Evolutionary conservation across 768 basidiomycete species (phyloP).

Genomic region (Leccinum variicolor): DNA sequence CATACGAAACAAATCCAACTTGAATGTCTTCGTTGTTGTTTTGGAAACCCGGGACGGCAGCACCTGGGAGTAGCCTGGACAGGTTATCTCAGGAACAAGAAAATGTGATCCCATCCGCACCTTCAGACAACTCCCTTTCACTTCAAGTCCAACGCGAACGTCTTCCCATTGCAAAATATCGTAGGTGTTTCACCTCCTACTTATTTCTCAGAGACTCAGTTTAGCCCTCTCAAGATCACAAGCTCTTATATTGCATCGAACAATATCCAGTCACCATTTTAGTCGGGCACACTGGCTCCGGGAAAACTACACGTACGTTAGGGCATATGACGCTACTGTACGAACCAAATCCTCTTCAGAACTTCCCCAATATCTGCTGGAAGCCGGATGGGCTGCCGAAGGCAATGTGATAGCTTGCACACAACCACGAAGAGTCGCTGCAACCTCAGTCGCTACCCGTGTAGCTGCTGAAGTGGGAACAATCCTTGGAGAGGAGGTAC

Average conservation of each 20-base stretch:
- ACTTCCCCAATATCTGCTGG: slow-evolving; percentile 90
- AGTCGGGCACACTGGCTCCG: slow-evolving; percentile 94
- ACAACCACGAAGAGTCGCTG: slow-evolving; percentile 90
- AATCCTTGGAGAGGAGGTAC: slow-evolving; percentile 83
- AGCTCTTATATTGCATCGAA: slow-evolving; percentile 81
- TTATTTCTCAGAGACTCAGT: not conserved
- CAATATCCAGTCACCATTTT: slow-evolving; percentile 81
- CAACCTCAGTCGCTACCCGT: slow-evolving; percentile 88
- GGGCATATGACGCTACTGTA: not conserved
- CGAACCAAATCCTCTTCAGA: slow-evolving; percentile 45
- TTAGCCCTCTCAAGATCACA: slow-evolving; percentile 50
- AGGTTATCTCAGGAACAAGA: slow-evolving; percentile 77
- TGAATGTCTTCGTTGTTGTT: slow-evolving; percentile 60
- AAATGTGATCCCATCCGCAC: slow-evolving; percentile 63
- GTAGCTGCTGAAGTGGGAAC: slow-evolving; percentile 93
- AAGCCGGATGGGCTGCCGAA: slow-evolving; percentile 87
- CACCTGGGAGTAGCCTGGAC: slow-evolving; percentile 86
- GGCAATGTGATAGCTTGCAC: slow-evolving; percentile 90
- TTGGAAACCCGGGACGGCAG: slow-evolving; percentile 87
- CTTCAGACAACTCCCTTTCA: slow-evolving; percentile 50
- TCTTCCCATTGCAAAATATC: slow-evolving; percentile 89
- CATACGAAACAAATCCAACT: not conserved
- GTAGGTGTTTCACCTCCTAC: slow-evolving; percentile 35
- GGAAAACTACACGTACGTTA: slow-evolving; percentile 91
- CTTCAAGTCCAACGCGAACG: slow-evolving; percentile 75